These are phyloP conservation scores for Lomentospora prolificans DNA, from an alignment of 2,329 filamentous ascomycete species.

Conservation along the genomic window DNA sequence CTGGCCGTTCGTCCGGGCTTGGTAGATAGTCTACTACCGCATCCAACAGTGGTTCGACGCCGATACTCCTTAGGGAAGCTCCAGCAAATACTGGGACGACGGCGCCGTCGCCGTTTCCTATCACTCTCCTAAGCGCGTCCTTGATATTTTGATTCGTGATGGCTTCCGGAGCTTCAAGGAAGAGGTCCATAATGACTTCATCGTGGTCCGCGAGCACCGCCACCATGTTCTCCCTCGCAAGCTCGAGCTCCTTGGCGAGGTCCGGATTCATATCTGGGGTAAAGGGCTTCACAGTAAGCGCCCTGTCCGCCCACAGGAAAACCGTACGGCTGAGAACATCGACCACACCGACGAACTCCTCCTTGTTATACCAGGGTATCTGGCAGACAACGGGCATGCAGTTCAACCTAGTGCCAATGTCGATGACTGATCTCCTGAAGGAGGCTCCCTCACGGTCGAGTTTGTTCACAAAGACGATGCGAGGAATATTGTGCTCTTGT, in stretches of 20 bases:
- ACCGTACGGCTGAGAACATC: slow-evolving; percentile 71
- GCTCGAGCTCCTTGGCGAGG: slow-evolving; percentile 50
- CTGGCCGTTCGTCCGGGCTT: slow-evolving; percentile 68
- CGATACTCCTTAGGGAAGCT: slow-evolving; percentile 87
- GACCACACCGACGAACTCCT: slow-evolving; percentile 71
- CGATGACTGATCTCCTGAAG: slow-evolving; percentile 76
- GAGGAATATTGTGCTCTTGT: slow-evolving; percentile 73
- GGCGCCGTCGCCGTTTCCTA: slow-evolving; percentile 57
- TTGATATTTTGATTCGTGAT: slow-evolving; percentile 60
- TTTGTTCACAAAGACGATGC: slow-evolving; percentile 70
- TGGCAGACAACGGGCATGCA: slow-evolving; percentile 88
- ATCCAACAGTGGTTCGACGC: slow-evolving; percentile 84
- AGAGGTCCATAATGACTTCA: slow-evolving; percentile 74
- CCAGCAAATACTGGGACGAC: slow-evolving; percentile 83
- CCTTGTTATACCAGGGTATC: slow-evolving; percentile 87
- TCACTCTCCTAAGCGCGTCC: slow-evolving; percentile 61
- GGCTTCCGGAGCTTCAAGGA: slow-evolving; percentile 67
- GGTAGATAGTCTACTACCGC: slow-evolving; percentile 82
- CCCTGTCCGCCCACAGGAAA: slow-evolving; percentile 53
- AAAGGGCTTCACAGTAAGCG: slow-evolving; percentile 24
- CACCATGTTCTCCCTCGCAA: slow-evolving; percentile 66
- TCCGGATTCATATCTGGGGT: slow-evolving; percentile 11
- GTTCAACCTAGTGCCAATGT: slow-evolving; percentile 69
- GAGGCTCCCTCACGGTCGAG: slow-evolving; percentile 67
- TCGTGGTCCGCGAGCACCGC: slow-evolving; percentile 85